phyloP scores from a whole-genome alignment of 2,329 filamentous ascomycete genomes.

The Pseudogymnoascus verrucosus region DNA sequence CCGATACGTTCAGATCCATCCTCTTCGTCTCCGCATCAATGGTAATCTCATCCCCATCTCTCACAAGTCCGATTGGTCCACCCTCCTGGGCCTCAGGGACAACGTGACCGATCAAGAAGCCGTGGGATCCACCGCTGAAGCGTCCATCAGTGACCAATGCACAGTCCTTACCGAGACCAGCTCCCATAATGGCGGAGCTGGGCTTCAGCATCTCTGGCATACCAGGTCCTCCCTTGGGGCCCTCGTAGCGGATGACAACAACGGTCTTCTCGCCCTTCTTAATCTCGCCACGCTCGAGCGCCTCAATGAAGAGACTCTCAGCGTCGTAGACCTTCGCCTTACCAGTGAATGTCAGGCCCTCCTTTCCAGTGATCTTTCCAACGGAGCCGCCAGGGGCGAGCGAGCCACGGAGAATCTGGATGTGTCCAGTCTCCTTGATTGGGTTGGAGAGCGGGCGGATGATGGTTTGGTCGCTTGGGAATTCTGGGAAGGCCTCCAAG shows the following conservation, averaged over 20 bases:
- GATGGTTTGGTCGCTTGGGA: conserved; percentile 62
- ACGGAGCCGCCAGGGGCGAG: conserved; percentile 63
- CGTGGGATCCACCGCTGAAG: conserved; percentile 51
- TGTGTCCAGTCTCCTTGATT: conserved; percentile 63
- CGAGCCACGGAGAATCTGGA: conserved; percentile 63
- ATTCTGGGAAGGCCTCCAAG: conserved; percentile 49
- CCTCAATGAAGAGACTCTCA: conserved; percentile 60
- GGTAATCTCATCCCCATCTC: conserved; percentile 50
- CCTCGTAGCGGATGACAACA: conserved; percentile 67
- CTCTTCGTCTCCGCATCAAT: conserved; percentile 50
- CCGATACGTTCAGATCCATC: conserved; percentile 43
- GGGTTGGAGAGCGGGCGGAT: conserved; percentile 61
- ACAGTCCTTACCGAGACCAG: conserved; percentile 59
- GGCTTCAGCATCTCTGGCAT: conserved; percentile 72
- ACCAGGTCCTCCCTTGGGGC: conserved; percentile 64
- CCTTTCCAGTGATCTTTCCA: conserved; percentile 71
- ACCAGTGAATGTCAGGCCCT: conserved; percentile 59
- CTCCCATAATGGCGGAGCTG: conserved; percentile 65
- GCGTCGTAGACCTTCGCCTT: conserved; percentile 63
- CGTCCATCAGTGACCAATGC: conserved; percentile 66
- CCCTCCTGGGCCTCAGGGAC: conserved; percentile 54
- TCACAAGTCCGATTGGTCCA: conserved; percentile 49
- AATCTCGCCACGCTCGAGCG: conserved; percentile 59
- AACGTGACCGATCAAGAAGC: conserved; percentile 55
- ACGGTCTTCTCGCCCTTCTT: conserved; percentile 72